Evolutionary conservation across 768 basidiomycete genomes (phyloP).

Genomic region (Serendipita vermifera): DNA sequence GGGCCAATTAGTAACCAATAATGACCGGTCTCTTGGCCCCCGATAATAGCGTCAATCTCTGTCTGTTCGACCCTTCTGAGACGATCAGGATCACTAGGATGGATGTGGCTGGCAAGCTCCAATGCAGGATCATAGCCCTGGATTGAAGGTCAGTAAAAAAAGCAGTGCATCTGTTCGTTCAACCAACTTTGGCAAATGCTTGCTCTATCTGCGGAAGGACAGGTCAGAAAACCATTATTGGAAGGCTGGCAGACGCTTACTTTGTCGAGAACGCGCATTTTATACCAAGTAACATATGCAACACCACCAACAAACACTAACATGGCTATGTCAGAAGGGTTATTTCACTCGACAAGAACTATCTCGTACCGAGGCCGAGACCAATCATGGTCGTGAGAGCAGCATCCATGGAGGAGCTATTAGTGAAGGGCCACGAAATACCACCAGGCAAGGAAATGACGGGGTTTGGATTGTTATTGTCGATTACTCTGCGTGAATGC

Average conservation of each 20-base stretch:
- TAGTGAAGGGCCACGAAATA: slow-evolving; percentile 2
- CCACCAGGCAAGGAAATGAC: not conserved
- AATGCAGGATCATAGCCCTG: slow-evolving; percentile 71
- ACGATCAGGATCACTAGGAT: slow-evolving; percentile 32
- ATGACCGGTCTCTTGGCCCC: slow-evolving; percentile 55
- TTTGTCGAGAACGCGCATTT: slow-evolving; percentile 67
- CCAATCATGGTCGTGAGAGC: slow-evolving; percentile 48
- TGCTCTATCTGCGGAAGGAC: slow-evolving; percentile 45
- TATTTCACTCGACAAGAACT: not conserved
- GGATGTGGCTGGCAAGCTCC: slow-evolving; percentile 42
- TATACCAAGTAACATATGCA: slow-evolving; percentile 67
- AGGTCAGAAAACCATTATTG: slow-evolving; percentile 9
- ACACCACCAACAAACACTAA: slow-evolving; percentile 59
- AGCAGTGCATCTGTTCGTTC: not conserved
- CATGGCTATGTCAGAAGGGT: not conserved
- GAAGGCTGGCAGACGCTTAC: slow-evolving; percentile 26
- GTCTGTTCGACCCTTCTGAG: slow-evolving; percentile 64
- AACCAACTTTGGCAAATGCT: slow-evolving; percentile 58
- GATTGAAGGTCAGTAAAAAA: not conserved
- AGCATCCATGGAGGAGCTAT: slow-evolving; percentile 29
- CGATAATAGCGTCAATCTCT: slow-evolving; percentile 61
- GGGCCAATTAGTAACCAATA: slow-evolving; percentile 69
- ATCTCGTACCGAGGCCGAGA: slow-evolving; percentile 46
- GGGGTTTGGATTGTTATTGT: slow-evolving; percentile 7
- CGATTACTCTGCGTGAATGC: not conserved